These are phyloP conservation scores for Cytospora leucostoma DNA, from an alignment of 2,329 filamentous ascomycete genomes.

Conservation along the genomic window DNA sequence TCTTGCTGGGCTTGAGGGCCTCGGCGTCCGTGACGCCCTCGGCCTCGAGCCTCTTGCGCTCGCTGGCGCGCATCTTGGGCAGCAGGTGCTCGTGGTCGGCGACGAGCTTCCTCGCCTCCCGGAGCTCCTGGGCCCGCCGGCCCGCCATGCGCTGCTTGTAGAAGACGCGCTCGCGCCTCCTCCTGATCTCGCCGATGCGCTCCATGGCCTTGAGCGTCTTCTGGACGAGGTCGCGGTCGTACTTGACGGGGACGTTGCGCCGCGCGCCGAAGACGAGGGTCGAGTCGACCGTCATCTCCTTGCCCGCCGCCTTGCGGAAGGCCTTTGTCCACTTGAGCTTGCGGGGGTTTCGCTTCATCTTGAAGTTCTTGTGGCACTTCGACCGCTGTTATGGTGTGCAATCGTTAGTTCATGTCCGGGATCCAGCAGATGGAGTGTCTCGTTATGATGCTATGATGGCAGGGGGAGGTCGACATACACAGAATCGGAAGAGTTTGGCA, in stretches of 20 bases:
- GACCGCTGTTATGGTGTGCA: slow-evolving; percentile 42
- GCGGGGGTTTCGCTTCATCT: slow-evolving; percentile 95
- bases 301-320: slow-evolving; percentile 81
- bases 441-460: neutral
- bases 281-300: slow-evolving; percentile 88
- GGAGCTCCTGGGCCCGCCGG: slow-evolving; percentile 80
- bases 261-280: slow-evolving; percentile 90
- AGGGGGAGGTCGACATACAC: slow-evolving; percentile 36
- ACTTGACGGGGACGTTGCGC: slow-evolving; percentile 91
- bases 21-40: slow-evolving; percentile 40
- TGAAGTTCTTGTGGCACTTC: slow-evolving; percentile 74
- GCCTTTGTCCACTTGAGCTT: slow-evolving; percentile 95
- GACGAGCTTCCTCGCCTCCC: slow-evolving; percentile 82
- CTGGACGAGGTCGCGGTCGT: slow-evolving; percentile 87
- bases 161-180: slow-evolving; percentile 83
- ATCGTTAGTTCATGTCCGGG: neutral
- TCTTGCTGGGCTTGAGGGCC: slow-evolving; percentile 28
- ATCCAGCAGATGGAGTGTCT: neutral
- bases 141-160: slow-evolving; percentile 93
- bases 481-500: slow-evolving; percentile 67
- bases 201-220: slow-evolving; percentile 92
- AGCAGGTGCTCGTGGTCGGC: slow-evolving; percentile 91
- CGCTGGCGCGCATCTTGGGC: slow-evolving; percentile 67
- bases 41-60: slow-evolving; percentile 42
- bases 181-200: slow-evolving; percentile 81